Percentiles rank a stretch among this genome's conserved stretches.
phyloP scores from a whole-genome alignment of 768 basidiomycete genomes.

The Hemileccinum impolitum region DNA sequence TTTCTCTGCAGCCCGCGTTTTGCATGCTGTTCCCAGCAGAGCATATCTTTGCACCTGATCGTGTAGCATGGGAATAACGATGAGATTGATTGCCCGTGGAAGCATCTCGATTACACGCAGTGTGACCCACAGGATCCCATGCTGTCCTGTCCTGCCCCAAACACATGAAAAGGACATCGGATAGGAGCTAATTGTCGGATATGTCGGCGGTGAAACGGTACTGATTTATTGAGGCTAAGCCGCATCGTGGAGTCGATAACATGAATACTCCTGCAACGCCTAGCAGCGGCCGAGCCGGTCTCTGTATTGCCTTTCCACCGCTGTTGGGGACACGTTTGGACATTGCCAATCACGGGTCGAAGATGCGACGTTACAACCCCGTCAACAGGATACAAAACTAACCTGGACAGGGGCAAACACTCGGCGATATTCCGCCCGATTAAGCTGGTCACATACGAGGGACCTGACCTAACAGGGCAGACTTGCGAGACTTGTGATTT shows the following conservation, averaged over 20 bases:
- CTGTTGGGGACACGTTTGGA: conserved; percentile 8
- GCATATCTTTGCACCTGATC: conserved; percentile 15
- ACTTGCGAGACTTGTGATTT: conserved; percentile 8
- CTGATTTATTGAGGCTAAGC: conserved; percentile 16
- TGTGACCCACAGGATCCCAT: conserved; percentile 7
- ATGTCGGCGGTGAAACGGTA: conserved; percentile 18
- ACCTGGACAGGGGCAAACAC: conserved; percentile 17
- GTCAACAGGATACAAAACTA: conserved; percentile 5
- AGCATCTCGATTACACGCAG: conserved; percentile 19
- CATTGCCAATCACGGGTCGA: conserved; percentile 16
- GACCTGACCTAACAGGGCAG: conserved; percentile 9
- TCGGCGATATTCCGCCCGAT: conserved; percentile 18
- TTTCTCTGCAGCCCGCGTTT: conserved; percentile 7
- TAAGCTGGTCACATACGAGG: conserved; percentile 12
- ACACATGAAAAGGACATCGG: conserved; percentile 4
- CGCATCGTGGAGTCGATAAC: conserved; percentile 17
- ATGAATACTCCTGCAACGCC: conserved; percentile 1
- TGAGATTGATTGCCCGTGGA: conserved; percentile 16
- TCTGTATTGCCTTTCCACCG: conserved; percentile 6
- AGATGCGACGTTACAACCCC: conserved; percentile 24
- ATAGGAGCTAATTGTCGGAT: conserved; percentile 21
- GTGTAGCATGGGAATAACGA: conserved; percentile 21
- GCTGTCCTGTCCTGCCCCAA: background rate
- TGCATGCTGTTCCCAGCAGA: conserved; percentile 23
- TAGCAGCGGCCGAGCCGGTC: background rate